Evolutionary conservation across 2,329 filamentous ascomycete genomes (phyloP).

Genomic region (Phialophora verrucosa): DNA sequence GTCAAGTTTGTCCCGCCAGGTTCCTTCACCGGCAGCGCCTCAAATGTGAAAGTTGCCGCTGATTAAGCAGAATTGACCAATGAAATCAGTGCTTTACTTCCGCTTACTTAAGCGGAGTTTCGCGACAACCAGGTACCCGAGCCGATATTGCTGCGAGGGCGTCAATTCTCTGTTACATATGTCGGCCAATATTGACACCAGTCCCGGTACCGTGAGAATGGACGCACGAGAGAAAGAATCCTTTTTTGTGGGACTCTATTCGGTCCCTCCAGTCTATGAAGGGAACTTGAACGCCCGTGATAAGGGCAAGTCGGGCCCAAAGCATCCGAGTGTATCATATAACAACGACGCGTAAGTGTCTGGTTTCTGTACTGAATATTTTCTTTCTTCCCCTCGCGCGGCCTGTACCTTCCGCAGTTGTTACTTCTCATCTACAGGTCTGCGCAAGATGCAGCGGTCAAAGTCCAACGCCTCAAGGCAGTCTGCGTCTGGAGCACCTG

Average conservation of each 20-base stretch:
- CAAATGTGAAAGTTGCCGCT: conserved; percentile 11
- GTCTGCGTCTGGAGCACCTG: not conserved
- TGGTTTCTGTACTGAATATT: not conserved
- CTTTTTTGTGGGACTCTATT: not conserved
- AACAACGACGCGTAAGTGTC: not conserved
- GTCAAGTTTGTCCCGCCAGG: not conserved
- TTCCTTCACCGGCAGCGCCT: not conserved
- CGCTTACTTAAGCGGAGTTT: conserved; percentile 6
- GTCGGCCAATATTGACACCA: not conserved
- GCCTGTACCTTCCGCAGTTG: not conserved
- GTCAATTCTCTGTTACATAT: not conserved
- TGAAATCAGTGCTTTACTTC: not conserved
- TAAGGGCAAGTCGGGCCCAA: not conserved
- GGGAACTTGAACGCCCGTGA: not conserved
- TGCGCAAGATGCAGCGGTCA: not conserved
- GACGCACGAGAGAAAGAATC: not conserved
- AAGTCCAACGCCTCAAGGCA: conserved; percentile 1
- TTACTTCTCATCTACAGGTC: not conserved
- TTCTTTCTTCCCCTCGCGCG: not conserved
- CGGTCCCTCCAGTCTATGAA: not conserved
- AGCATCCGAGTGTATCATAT: conserved; percentile 2
- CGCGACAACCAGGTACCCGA: not conserved
- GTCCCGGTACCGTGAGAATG: not conserved
- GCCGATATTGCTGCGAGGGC: not conserved
- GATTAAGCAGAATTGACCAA: conserved; percentile 3